Base-by-base conservation (phyloP, 495 filamentous ascomycete genomes). In the Xylaria longipes region DNA sequence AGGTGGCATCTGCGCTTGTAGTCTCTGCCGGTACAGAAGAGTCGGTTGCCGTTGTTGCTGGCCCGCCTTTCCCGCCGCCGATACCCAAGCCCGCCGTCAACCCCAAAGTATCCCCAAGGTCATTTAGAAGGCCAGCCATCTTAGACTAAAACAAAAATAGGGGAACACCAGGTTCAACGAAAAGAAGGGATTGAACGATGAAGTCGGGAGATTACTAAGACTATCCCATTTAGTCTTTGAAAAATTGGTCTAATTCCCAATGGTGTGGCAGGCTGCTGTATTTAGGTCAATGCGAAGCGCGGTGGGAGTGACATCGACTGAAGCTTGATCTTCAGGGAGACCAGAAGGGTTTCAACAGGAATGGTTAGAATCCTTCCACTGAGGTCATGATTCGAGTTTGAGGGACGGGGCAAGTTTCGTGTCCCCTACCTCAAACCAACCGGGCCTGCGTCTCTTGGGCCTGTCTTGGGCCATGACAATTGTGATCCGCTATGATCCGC, bases 341-440 rank as follows among this genome's bases (percentile, higher is more conserved):
- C 31, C 65, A 52, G 64, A 52, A 27, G 46, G 45, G 31, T n/a
- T 14, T 41, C 37, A 41, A 43, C 17, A 25, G 54, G 35, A 50
- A 15, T 48, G 52, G 68, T 20, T 70, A 41, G 48, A 65, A 65
- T 65, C 71, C 68, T 56, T 35, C 72, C 62, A 62, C 67, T 61
- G 69, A 74, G 57, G 75, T 71, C 76, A 78, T 75, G 70, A 68
- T 64, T 68, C 73, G 73, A 70, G 29, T 68, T 73, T 71, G 54
- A 71, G 73, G 33, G 71, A 71, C 71, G 64, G 67, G 43, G 63
- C n/a, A 29, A 58, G 76, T 78, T 78, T 78, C 76, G 76, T 61
- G n/a, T 75, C 72, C 70, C 74, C 58, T 73, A 56, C 69, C 22
- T 69, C 76, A 76, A 76, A 75, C 86, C 69, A 82, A 76, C 79